Evolutionary conservation across 345 rosid species (phyloP).

Genomic region (Camelina hispida): DNA sequence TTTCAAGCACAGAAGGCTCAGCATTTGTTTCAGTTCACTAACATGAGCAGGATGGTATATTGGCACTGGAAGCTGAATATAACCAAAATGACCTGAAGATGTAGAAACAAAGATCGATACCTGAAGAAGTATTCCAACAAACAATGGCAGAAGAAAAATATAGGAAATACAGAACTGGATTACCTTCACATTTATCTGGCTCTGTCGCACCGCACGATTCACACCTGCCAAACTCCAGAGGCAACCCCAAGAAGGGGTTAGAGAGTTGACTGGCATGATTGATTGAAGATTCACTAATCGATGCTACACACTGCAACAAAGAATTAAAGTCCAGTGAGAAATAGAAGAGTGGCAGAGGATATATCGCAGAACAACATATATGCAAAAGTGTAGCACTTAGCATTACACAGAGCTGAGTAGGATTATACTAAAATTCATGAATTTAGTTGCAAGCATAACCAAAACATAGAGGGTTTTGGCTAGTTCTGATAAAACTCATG

Average conservation of each 20-base stretch:
- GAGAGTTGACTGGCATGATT: conserved; percentile 78
- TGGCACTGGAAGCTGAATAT: conserved; percentile 78
- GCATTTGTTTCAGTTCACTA: conserved; percentile 69
- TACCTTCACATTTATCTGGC: conserved; percentile 87
- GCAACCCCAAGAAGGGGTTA: conserved; percentile 89
- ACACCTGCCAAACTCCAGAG: conserved; percentile 90
- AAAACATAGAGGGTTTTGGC: background rate
- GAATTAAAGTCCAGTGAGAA: conserved; percentile 16
- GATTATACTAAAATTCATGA: background rate
- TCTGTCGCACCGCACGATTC: conserved; percentile 92
- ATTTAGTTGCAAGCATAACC: background rate
- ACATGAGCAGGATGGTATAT: conserved; percentile 92
- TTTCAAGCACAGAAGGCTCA: conserved; percentile 83
- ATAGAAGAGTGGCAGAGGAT: conserved; percentile 4
- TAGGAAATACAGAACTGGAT: conserved; percentile 21
- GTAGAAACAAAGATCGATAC: conserved; percentile 35
- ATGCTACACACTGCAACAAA: conserved; percentile 62
- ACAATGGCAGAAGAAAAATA: conserved; percentile 4
- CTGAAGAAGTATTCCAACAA: conserved; percentile 12
- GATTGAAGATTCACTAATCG: conserved; percentile 69
- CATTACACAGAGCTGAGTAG: conserved; percentile 5
- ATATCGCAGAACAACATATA: conserved; percentile 12
- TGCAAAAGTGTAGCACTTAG: conserved; percentile 1
- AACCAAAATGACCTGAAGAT: conserved; percentile 91
- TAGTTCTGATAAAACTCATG: conserved; percentile 2